Percentiles rank a stretch among this genome's conserved stretches.
Evolutionary conservation across 2,329 filamentous ascomycete species (phyloP).

Genomic region (Trichoderma sp.): DNA sequence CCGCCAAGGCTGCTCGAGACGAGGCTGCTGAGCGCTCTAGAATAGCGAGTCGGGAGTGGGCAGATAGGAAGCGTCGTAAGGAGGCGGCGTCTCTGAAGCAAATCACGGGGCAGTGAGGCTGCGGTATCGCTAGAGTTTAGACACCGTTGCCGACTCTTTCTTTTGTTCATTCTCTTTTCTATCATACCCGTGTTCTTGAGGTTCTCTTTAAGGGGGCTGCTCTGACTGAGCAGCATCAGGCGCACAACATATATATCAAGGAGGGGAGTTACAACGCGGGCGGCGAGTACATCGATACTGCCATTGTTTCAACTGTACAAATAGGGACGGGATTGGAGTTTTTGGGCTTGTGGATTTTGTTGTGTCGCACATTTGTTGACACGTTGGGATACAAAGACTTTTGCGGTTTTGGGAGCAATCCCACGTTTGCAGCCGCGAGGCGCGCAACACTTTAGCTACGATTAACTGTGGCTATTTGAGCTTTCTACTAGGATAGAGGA

Average conservation of each 20-base stretch:
- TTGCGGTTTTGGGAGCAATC: background rate
- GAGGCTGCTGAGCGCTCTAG: constrained; percentile 63
- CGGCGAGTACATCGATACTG: background rate
- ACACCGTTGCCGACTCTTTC: background rate
- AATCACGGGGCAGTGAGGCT: background rate
- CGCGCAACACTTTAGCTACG: background rate
- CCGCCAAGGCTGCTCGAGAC: constrained; percentile 57
- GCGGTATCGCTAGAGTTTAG: background rate
- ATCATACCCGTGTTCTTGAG: background rate
- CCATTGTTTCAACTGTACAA: background rate
- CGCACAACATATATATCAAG: background rate
- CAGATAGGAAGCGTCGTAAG: constrained; percentile 56
- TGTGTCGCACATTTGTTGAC: background rate
- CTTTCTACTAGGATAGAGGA: background rate
- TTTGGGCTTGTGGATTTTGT: background rate
- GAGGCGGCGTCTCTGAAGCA: constrained; percentile 26
- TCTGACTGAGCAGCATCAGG: background rate
- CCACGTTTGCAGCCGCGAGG: background rate
- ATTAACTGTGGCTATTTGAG: background rate
- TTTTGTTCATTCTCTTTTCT: background rate
- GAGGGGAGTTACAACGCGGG: background rate
- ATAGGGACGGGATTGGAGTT: background rate
- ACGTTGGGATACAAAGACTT: background rate
- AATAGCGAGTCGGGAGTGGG: constrained; percentile 61
- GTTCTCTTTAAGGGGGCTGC: background rate